Base-by-base conservation (phyloP, 2,329 filamentous ascomycete genomes). In the Ascochyta clinopodiicola region DNA sequence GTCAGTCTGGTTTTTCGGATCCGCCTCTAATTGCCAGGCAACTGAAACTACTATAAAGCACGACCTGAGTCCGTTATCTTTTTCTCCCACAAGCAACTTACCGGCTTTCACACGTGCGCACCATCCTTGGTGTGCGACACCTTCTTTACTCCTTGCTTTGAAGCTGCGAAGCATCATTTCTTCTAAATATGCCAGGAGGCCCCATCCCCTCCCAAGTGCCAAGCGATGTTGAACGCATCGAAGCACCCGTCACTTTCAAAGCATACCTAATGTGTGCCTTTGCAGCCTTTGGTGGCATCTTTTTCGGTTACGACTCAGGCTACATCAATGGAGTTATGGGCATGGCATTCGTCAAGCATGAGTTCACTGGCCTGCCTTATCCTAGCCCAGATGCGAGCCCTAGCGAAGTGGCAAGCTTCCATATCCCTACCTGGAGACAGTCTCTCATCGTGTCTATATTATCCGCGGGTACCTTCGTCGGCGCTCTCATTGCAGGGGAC, bases 241-340 rank as follows among this genome's bases (percentile, higher is more conserved):
- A 81, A 66, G 79, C 80, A 15, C 80, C 80, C 32, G 78, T 81
- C 43, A 81, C 79, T 17, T 67, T 77, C 57, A 78, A 78, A 59
- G 78, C 79, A 56, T 79, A 79, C 64, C 64, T 79, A 49, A 76
- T 81, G 48, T 78, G 79, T 71, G 78, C 77, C 31, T 81, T 81
- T 56, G 79, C 79, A 39, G 77, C 79, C 22, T 81, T 81, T 60
- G 79, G 79, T 65, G 79, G 79, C 68, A 89, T 91, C 79, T 56
- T 58, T 83, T 90, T 91, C 77, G 89, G 89, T 53, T 92, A 90
- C 77, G 89, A 92, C 71, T 90, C 88, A 37, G 89, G 89, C 69
- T 90, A 89, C 80, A 90, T 90, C 81, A 87, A 86, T 73, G 86
- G 86, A 77, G 85, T 88, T 64, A 78, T 84, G 29, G 83, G 64